phyloP scores from a whole-genome alignment of 2,329 filamentous ascomycete genomes.

The Pezicula radicicola region DNA sequence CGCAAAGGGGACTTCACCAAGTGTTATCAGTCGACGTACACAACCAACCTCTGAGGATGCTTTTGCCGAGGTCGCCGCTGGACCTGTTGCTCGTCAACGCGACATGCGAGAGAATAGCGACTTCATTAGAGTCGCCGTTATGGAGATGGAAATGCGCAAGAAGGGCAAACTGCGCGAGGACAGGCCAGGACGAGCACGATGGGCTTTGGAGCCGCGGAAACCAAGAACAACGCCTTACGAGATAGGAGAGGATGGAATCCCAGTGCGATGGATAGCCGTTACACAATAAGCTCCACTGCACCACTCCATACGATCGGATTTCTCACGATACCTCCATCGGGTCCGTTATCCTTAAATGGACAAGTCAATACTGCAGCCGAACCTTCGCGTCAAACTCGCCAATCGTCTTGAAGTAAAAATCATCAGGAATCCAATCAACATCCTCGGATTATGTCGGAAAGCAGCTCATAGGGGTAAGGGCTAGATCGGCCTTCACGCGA shows the following conservation, averaged over 20 bases:
- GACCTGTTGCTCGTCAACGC: conserved; percentile 53
- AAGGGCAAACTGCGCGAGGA: conserved; percentile 64
- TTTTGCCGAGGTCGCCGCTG: conserved; percentile 31
- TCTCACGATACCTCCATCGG: background rate
- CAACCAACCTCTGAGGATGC: conserved; percentile 24
- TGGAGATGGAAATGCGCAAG: conserved; percentile 71
- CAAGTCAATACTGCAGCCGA: background rate
- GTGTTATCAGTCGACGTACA: conserved; percentile 25
- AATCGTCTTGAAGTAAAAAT: background rate
- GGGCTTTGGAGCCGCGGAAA: conserved; percentile 65
- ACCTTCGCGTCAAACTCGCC: background rate
- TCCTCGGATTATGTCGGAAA: background rate
- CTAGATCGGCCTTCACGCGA: background rate
- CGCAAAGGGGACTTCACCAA: conserved; percentile 34
- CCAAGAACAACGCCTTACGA: conserved; percentile 50
- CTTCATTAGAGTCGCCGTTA: conserved; percentile 68
- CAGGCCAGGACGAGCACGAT: conserved; percentile 63
- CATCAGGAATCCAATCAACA: background rate
- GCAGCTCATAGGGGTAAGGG: background rate
- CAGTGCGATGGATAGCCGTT: conserved; percentile 53
- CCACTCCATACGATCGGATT: background rate
- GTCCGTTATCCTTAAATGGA: background rate
- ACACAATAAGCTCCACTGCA: conserved; percentile 2
- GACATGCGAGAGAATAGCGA: conserved; percentile 69
- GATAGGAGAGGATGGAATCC: conserved; percentile 55